These are phyloP conservation scores for Periconia sp. DNA, from an alignment of 2,329 filamentous ascomycete genomes.

Conservation along the genomic window DNA sequence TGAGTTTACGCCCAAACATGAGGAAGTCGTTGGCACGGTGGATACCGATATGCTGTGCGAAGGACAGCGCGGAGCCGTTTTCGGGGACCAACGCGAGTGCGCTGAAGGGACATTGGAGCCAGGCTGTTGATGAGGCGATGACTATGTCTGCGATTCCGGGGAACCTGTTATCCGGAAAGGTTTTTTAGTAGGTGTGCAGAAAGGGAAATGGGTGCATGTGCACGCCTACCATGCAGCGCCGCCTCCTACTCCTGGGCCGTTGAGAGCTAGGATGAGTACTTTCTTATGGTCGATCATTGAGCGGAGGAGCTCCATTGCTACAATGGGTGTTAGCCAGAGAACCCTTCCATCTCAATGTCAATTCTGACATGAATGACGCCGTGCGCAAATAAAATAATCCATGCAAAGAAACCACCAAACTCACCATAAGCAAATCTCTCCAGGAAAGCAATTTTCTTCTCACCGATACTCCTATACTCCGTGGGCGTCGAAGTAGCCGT, in stretches of 20 bases:
- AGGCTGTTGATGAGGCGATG: slow-evolving; percentile 48
- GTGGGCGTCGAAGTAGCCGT: slow-evolving; percentile 3
- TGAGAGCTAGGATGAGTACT: slow-evolving; percentile 54
- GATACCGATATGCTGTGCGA: slow-evolving; percentile 52
- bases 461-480: slow-evolving; percentile 24
- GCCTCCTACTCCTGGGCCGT: slow-evolving; percentile 54
- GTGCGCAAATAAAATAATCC: neutral
- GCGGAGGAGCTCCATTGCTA: slow-evolving; percentile 43
- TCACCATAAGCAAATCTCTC: slow-evolving; percentile 31
- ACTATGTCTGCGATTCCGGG: slow-evolving; percentile 53
- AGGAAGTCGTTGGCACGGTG: slow-evolving; percentile 56
- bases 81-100: slow-evolving; percentile 54
- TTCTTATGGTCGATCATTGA: slow-evolving; percentile 55
- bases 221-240: slow-evolving; percentile 49
- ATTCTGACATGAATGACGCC: too few relatives aligned
- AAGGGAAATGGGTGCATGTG: neutral
- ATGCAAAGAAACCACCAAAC: slow-evolving; percentile 5
- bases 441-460: slow-evolving; percentile 38
- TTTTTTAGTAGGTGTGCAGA: too few relatives aligned
- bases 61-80: slow-evolving; percentile 49
- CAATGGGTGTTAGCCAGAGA: neutral
- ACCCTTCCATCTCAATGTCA: neutral
- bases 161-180: slow-evolving; percentile 27
- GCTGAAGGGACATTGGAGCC: slow-evolving; percentile 53
- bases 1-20: slow-evolving; percentile 54